phyloP scores from a whole-genome alignment of 306 rosid species.

The Clitoria ternatea region DNA sequence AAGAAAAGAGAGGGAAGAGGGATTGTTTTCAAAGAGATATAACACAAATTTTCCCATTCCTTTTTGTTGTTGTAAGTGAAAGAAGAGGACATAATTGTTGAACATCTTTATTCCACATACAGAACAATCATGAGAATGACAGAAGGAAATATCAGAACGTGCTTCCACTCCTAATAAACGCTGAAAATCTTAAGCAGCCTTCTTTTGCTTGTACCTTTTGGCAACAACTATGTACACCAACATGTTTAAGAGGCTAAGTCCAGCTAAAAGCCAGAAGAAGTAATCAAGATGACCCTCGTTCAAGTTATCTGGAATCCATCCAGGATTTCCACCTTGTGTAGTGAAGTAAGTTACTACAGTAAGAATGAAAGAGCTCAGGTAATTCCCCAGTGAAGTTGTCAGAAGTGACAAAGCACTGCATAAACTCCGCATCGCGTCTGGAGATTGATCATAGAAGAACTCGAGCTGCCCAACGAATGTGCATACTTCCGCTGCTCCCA shows the following conservation, averaged over 20 bases:
- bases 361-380: slow-evolving; percentile 79
- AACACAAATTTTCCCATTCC: background rate
- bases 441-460: slow-evolving; percentile 96
- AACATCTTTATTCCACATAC: slow-evolving; percentile 10
- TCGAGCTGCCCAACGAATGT: slow-evolving; percentile 88
- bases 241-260: slow-evolving; percentile 73
- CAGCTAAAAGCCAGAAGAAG: slow-evolving; percentile 88
- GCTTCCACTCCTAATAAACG: background rate
- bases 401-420: slow-evolving; percentile 89
- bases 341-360: slow-evolving; percentile 76
- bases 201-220: slow-evolving; percentile 61
- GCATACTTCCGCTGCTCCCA: slow-evolving; percentile 86
- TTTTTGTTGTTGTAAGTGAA: background rate
- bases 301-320: slow-evolving; percentile 91
- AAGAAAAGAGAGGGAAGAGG: background rate
- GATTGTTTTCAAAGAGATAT: background rate
- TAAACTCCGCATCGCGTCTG: slow-evolving; percentile 94
- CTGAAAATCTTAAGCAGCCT: slow-evolving; percentile 45
- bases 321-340: slow-evolving; percentile 52
- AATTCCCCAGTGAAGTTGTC: slow-evolving; percentile 76
- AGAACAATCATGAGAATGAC: slow-evolving; percentile 12
- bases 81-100: background rate
- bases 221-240: slow-evolving; percentile 61
- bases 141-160: slow-evolving; percentile 8
- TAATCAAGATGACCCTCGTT: slow-evolving; percentile 79